These are phyloP conservation scores for Aspergillus coremiiformis DNA, from an alignment of 495 filamentous ascomycete species.

Conservation along the genomic window DNA sequence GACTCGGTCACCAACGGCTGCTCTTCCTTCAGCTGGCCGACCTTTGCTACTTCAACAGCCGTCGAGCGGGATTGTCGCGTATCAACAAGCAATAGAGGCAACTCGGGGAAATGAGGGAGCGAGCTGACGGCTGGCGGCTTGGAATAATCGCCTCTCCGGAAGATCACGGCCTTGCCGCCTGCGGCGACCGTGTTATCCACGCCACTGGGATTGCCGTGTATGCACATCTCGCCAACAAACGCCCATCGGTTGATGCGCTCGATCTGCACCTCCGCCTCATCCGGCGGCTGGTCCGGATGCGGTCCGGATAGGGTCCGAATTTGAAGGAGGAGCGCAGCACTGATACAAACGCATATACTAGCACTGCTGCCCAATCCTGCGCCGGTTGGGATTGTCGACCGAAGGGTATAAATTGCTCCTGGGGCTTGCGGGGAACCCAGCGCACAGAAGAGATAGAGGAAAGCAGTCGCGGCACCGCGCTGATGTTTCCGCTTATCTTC, in stretches of 20 bases:
- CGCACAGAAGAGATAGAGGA: constrained; percentile 89
- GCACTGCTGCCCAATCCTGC: constrained; percentile 90
- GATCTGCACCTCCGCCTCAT: constrained; percentile 75
- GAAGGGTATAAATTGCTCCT: constrained; percentile 80
- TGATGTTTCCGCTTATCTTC: constrained; percentile 69
- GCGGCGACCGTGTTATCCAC: constrained; percentile 97
- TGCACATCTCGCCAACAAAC: constrained; percentile 92
- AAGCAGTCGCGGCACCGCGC: constrained; percentile 68
- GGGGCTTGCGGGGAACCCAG: constrained; percentile 70
- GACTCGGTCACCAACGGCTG: constrained; percentile 66
- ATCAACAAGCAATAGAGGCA: constrained; percentile 84
- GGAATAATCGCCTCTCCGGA: constrained; percentile 68
- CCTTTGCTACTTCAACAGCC: constrained; percentile 75
- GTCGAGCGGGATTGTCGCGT: constrained; percentile 80
- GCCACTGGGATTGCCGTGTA: constrained; percentile 91
- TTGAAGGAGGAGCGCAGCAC: constrained; percentile 78
- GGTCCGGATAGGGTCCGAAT: constrained; percentile 80
- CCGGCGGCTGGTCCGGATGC: constrained; percentile 75
- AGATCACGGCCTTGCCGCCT: constrained; percentile 86
- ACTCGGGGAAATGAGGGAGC: constrained; percentile 76
- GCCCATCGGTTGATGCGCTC: constrained; percentile 97
- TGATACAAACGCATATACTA: constrained; percentile 85
- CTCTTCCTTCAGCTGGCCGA: constrained; percentile 57
- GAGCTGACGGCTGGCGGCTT: constrained; percentile 72
- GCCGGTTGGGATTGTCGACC: constrained; percentile 88